Percentiles rank a stretch among this genome's conserved stretches.
Evolutionary conservation across 192 early-diverging fungal species (phyloP).

Genomic region (Podochytrium sp.): DNA sequence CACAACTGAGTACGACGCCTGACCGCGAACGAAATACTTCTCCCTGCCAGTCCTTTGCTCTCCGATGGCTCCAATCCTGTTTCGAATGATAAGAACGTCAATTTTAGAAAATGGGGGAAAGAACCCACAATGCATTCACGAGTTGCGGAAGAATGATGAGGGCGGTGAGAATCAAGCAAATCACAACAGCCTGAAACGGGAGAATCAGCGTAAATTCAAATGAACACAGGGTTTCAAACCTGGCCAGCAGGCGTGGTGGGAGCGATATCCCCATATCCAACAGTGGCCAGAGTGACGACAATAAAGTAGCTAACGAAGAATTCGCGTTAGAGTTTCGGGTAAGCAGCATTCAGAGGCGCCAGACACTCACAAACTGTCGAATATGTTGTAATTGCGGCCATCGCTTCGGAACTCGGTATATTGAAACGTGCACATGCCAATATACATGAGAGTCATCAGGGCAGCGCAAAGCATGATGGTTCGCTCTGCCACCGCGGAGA

Average conservation of each 20-base stretch:
- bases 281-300: constrained; percentile 72
- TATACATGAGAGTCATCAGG: constrained; percentile 59
- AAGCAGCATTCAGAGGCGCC: too few species aligned
- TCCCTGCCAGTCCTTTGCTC: constrained; percentile 30
- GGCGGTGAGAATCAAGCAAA: constrained; percentile 62
- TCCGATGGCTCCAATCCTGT: constrained; percentile 32
- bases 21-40: constrained; percentile 34
- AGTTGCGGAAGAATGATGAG: constrained; percentile 65
- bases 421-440: constrained; percentile 66
- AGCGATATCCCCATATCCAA: constrained; percentile 75
- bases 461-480: constrained; percentile 57
- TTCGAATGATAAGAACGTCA: too few species aligned
- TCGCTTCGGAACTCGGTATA: constrained; percentile 62
- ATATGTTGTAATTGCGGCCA: constrained; percentile 5
- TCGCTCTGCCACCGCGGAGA: constrained; percentile 51
- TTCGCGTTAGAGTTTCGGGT: neutral
- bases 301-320: constrained; percentile 53
- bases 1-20: constrained; percentile 39
- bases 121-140: constrained; percentile 18
- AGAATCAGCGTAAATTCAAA: too few species aligned
- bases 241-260: constrained; percentile 56
- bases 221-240: too few species aligned
- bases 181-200: too few species aligned
- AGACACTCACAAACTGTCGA: constrained; percentile 27
- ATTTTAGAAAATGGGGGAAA: too few species aligned